These are phyloP conservation scores for Cyberlindnera xylosilytica DNA, from an alignment of 805 yeast species.

Conservation along the genomic window DNA sequence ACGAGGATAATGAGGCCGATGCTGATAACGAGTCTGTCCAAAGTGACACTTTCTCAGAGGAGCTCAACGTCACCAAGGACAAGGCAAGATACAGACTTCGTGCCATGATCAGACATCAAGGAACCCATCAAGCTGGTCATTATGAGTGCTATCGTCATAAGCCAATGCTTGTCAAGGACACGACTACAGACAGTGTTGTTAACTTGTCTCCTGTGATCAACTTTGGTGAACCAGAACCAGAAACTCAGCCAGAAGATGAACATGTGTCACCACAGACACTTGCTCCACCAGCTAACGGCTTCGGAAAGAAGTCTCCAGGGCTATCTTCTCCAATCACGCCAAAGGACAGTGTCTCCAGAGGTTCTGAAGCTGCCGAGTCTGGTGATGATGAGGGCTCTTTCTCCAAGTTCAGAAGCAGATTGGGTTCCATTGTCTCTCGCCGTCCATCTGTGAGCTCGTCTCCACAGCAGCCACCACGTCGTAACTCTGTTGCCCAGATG, in stretches of 20 bases:
- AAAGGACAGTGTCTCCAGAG: constrained; percentile 18
- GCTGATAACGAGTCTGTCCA: constrained; percentile 17
- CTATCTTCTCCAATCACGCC: constrained; percentile 6
- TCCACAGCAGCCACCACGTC: constrained; percentile 13
- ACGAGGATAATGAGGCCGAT: neutral
- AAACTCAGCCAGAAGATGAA: too few relatives aligned
- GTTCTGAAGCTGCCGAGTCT: constrained; percentile 15
- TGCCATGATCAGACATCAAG: constrained; percentile 81
- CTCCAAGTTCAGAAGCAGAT: constrained; percentile 23
- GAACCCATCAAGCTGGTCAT: constrained; percentile 86
- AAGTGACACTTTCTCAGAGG: constrained; percentile 25
- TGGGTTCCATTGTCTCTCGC: constrained; percentile 25
- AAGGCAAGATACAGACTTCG: constrained; percentile 53
- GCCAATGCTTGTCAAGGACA: constrained; percentile 45
- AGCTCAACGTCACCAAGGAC: constrained; percentile 25
- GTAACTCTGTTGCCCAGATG: constrained; percentile 9
- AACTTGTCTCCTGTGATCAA: constrained; percentile 30
- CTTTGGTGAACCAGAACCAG: constrained; percentile 15
- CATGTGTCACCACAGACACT: neutral
- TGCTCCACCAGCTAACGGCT: neutral
- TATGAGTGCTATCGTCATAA: constrained; percentile 85
- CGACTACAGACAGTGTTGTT: constrained; percentile 25
- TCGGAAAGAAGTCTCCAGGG: neutral
- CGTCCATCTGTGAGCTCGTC: constrained; percentile 18
- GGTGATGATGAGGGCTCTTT: constrained; percentile 21